Evolutionary conservation across 192 early-diverging fungal species (phyloP).

Genomic region (Linderina pennispora): DNA sequence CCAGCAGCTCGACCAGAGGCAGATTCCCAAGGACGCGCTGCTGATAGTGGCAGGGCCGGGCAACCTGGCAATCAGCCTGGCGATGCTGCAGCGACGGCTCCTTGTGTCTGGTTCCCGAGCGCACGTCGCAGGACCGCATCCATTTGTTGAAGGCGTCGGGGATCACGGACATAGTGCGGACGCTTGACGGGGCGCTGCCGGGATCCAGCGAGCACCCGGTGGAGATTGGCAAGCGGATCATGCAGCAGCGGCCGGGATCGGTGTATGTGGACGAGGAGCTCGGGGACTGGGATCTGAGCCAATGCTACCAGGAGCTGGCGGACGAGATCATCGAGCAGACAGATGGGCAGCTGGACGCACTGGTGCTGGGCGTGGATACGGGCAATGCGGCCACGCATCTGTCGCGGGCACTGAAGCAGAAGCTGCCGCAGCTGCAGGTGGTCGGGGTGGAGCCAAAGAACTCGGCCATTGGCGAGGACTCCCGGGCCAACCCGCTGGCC

Average conservation of each 20-base stretch:
- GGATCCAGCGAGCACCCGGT: slow-evolving; percentile 60
- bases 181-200: slow-evolving; percentile 58
- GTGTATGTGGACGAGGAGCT: slow-evolving; percentile 61
- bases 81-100: slow-evolving; percentile 43
- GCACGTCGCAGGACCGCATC: slow-evolving; percentile 65
- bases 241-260: slow-evolving; percentile 41
- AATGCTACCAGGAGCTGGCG: slow-evolving; percentile 51
- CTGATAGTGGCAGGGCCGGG: slow-evolving; percentile 67
- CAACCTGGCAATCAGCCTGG: slow-evolving; percentile 64
- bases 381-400: slow-evolving; percentile 60
- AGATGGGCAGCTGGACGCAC: slow-evolving; percentile 44
- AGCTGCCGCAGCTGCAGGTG: slow-evolving; percentile 50
- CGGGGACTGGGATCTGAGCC: slow-evolving; percentile 15
- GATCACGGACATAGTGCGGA: slow-evolving; percentile 60
- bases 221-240: slow-evolving; percentile 54
- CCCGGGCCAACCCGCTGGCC: slow-evolving; percentile 18
- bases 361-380: slow-evolving; percentile 67
- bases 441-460: slow-evolving; percentile 67
- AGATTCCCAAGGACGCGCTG: slow-evolving; percentile 19
- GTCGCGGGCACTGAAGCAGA: slow-evolving; percentile 48
- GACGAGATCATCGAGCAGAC: slow-evolving; percentile 59
- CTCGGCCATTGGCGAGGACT: slow-evolving; percentile 49
- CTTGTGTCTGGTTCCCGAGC: slow-evolving; percentile 58
- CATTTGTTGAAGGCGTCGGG: slow-evolving; percentile 58
- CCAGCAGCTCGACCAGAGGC: slow-evolving; percentile 19